These are phyloP conservation scores for Excoecaria cochinchinensis DNA, from an alignment of 345 rosid genomes.

Conservation along the genomic window DNA sequence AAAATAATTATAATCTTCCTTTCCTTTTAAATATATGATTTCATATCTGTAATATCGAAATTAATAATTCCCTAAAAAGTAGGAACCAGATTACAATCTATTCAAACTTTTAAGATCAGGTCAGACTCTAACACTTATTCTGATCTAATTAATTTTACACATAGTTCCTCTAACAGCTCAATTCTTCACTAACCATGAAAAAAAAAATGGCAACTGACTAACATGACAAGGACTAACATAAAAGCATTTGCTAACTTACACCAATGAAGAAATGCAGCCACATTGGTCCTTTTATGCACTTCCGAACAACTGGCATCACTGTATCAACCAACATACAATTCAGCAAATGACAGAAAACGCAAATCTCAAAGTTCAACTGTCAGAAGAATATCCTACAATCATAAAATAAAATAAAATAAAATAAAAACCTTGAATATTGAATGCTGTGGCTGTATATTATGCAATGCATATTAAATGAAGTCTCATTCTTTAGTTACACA, in stretches of 20 bases:
- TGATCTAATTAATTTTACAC: too few species aligned
- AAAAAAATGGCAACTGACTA: neutral
- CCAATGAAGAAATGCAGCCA: slow-evolving; percentile 95
- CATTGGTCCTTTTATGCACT: slow-evolving; percentile 85
- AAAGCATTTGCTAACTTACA: slow-evolving; percentile 47
- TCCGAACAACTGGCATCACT: slow-evolving; percentile 83
- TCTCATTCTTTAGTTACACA: neutral
- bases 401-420: neutral
- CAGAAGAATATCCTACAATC: neutral
- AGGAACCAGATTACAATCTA: too few species aligned
- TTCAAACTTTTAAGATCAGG: too few species aligned
- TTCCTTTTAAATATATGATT: too few species aligned
- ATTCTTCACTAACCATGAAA: neutral
- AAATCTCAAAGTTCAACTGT: neutral
- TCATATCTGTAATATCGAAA: too few species aligned
- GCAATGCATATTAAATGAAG: neutral
- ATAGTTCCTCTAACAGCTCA: too few species aligned
- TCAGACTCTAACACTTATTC: too few species aligned
- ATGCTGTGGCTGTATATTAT: neutral
- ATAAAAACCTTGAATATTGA: neutral
- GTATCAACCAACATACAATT: slow-evolving; percentile 27
- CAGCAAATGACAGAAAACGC: neutral
- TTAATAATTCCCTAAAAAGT: too few species aligned
- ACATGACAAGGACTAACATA: neutral
- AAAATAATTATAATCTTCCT: too few species aligned